Percentiles rank a stretch among this genome's conserved stretches.
phyloP scores from a whole-genome alignment of 768 basidiomycete genomes.

The Russula earlei region DNA sequence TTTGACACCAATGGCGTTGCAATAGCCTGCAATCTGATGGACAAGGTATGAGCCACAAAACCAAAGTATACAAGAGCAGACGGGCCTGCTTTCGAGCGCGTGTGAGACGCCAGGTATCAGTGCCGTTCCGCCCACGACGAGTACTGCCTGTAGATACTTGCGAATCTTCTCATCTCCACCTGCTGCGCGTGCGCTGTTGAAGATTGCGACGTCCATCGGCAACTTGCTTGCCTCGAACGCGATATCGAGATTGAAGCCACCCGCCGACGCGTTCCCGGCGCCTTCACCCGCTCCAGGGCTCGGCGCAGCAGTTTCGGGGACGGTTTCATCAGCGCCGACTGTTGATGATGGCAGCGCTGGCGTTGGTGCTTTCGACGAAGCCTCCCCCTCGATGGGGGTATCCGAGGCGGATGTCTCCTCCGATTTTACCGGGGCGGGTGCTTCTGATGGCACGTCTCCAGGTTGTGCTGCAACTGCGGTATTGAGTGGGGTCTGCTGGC shows the following conservation, averaged over 20 bases:
- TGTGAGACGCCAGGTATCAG: conserved; percentile 75
- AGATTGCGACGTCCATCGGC: conserved; percentile 86
- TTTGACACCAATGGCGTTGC: conserved; percentile 72
- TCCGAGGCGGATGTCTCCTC: conserved; percentile 18
- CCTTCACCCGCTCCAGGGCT: conserved; percentile 6
- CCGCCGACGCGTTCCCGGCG: conserved; percentile 19
- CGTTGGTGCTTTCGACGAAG: conserved; percentile 16
- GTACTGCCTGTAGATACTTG: conserved; percentile 78
- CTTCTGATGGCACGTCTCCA: conserved; percentile 18
- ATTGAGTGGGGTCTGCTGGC: conserved; percentile 20
- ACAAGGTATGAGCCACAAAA: neutral
- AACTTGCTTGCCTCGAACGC: conserved; percentile 80
- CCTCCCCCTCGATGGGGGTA: conserved; percentile 15
- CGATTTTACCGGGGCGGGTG: conserved; percentile 15
- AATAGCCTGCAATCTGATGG: conserved; percentile 62
- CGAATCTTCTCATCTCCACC: conserved; percentile 85
- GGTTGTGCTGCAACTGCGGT: conserved; percentile 9
- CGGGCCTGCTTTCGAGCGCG: conserved; percentile 80
- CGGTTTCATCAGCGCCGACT: conserved; percentile 2
- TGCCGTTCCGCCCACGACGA: conserved; percentile 81
- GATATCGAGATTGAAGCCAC: conserved; percentile 56
- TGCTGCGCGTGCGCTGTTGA: conserved; percentile 82
- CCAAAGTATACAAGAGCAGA: neutral
- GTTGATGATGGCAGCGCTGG: conserved; percentile 20
- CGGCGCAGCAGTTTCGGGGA: conserved; percentile 4